phyloP scores from a whole-genome alignment of 2,329 filamentous ascomycete genomes.

The Aspergillus tanneri region DNA sequence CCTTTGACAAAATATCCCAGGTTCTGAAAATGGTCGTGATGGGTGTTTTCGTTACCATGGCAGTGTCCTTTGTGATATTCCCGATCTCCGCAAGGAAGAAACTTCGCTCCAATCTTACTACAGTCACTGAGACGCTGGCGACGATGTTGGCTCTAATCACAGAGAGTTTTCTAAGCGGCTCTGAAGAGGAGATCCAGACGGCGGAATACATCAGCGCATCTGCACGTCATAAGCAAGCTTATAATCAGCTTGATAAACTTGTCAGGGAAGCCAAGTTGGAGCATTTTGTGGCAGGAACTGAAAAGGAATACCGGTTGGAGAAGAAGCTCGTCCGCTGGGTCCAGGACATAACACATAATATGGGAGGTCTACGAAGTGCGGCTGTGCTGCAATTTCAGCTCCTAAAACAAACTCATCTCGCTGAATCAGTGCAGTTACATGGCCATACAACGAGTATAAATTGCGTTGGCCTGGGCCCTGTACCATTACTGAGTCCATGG shows the following conservation, averaged over 20 bases:
- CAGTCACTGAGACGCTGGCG: conserved; percentile 71
- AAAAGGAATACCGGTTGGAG: conserved; percentile 75
- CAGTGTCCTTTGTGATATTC: conserved; percentile 74
- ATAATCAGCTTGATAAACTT: conserved; percentile 70
- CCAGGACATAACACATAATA: conserved; percentile 79
- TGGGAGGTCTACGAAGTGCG: conserved; percentile 86
- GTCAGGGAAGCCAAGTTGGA: conserved; percentile 85
- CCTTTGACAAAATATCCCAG: conserved; percentile 75
- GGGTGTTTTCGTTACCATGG: conserved; percentile 69
- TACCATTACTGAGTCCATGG: conserved; percentile 31
- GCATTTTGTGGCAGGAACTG: conserved; percentile 77
- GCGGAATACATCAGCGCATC: conserved; percentile 63
- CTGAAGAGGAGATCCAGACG: conserved; percentile 72
- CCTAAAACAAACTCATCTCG: conserved; percentile 59
- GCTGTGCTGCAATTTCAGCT: conserved; percentile 86
- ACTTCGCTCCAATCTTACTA: conserved; percentile 70
- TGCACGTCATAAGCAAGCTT: conserved; percentile 64
- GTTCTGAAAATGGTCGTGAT: conserved; percentile 81
- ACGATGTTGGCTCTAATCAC: conserved; percentile 82
- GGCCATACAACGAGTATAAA: conserved; percentile 20
- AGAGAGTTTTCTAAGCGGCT: conserved; percentile 77
- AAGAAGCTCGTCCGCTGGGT: conserved; percentile 78
- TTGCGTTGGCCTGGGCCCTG: conserved; percentile 16
- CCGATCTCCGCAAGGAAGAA: conserved; percentile 73
- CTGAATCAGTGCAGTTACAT: conserved; percentile 18